These are phyloP conservation scores for Tillandsia leiboldiana DNA, from an alignment of 176 grass and related monocot species.

Conservation along the genomic window DNA sequence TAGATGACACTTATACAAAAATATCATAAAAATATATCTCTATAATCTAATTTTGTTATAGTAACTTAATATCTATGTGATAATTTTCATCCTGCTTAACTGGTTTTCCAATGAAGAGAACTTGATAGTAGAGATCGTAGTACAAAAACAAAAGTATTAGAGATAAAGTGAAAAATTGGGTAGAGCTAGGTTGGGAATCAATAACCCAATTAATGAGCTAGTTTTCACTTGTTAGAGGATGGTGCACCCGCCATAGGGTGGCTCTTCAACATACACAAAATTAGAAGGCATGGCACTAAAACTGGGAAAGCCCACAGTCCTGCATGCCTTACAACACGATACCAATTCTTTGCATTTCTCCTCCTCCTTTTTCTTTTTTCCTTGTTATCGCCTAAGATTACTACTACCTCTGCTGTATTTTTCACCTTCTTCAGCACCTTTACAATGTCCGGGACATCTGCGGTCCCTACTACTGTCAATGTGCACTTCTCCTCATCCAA, in stretches of 20 bases:
- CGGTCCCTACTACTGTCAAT: neutral
- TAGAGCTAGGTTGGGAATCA: no score
- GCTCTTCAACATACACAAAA: neutral
- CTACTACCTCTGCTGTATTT: neutral
- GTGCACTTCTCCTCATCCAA: conserved; percentile 2
- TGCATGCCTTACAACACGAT: neutral
- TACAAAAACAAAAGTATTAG: no score
- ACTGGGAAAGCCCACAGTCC: neutral
- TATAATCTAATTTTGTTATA: no score
- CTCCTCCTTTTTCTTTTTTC: neutral
- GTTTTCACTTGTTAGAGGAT: neutral
- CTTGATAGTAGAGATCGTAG: no score
- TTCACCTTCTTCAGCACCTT: neutral
- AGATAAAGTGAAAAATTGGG: no score
- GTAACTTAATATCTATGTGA: no score
- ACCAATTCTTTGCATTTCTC: neutral
- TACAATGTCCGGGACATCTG: neutral
- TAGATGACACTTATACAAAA: no score
- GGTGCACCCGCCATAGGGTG: neutral
- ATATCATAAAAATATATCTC: no score
- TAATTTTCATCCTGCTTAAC: no score
- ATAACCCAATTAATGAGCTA: no score
- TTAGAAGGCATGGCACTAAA: no score
- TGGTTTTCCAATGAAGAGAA: no score
- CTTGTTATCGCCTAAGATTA: neutral